Conservation (phyloP, 192 early-diverging fungal genomes). For the Entrophospora sp. region DNA sequence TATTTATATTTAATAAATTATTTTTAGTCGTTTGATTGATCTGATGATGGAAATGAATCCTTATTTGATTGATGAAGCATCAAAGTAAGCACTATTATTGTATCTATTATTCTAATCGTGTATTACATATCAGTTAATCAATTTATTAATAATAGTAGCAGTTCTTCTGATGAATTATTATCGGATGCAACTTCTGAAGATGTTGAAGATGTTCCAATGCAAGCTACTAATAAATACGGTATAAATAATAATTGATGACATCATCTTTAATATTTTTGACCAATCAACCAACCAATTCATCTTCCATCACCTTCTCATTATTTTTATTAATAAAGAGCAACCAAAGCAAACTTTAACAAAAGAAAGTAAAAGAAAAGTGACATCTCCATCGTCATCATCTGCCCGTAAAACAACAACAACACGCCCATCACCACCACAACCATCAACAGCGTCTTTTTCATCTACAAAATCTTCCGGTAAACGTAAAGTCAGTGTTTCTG, state of each 20-base stretch:
- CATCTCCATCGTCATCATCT: not conserved
- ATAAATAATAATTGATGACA: not conserved
- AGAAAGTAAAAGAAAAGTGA: not conserved
- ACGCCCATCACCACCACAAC: not conserved
- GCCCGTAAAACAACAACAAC: no score
- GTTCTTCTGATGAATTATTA: conserved; percentile 4
- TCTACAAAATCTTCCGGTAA: not conserved
- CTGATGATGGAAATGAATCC: conserved; percentile 23
- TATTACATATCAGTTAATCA: no score
- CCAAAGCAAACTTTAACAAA: not conserved
- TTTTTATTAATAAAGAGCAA: not conserved
- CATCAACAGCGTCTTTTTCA: no score
- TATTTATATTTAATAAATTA: not conserved
- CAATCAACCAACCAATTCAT: not conserved
- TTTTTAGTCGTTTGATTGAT: conserved; percentile 17
- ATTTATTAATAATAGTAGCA: not conserved
- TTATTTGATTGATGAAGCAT: conserved; percentile 10
- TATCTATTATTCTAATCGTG: not conserved
- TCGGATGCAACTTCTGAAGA: conserved; percentile 13
- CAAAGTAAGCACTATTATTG: not conserved
- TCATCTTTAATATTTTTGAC: not conserved
- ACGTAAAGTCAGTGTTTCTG: conserved; percentile 5
- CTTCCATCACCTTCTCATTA: not conserved
- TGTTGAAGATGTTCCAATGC: not conserved
- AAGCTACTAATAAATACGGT: not conserved